phyloP scores from a whole-genome alignment of 306 rosid species.

The Parietaria judaica region DNA sequence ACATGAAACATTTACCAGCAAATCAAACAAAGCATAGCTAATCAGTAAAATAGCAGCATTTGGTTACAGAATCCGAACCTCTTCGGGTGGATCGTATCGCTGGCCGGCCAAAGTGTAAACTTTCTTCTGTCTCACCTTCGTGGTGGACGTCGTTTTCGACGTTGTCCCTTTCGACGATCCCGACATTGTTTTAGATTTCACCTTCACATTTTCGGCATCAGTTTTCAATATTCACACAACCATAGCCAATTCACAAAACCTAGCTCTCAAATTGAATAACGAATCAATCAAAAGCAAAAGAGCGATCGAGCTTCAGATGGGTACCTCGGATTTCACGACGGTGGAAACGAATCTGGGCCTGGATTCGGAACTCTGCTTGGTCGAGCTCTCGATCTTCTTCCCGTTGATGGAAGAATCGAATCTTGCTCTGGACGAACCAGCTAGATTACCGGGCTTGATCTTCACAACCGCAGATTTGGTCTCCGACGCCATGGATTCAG shows the following conservation, averaged over 20 bases:
- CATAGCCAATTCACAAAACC: slow-evolving; percentile 6
- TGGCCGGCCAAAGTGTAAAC: slow-evolving; percentile 78
- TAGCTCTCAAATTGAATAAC: slow-evolving; percentile 5
- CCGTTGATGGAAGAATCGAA: slow-evolving; percentile 34
- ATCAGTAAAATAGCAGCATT: slow-evolving; percentile 11
- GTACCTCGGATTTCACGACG: slow-evolving; percentile 58
- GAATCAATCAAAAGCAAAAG: neutral
- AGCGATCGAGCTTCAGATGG: neutral
- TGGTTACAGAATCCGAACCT: slow-evolving; percentile 38
- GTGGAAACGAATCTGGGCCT: slow-evolving; percentile 44
- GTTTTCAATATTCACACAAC: slow-evolving; percentile 1
- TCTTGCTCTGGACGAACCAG: slow-evolving; percentile 53
- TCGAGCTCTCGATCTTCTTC: slow-evolving; percentile 47
- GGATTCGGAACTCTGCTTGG: slow-evolving; percentile 36
- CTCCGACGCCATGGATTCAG: slow-evolving; percentile 43
- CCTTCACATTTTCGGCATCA: slow-evolving; percentile 43
- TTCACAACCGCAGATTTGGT: slow-evolving; percentile 31
- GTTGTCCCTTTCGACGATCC: slow-evolving; percentile 33
- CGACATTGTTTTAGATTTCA: slow-evolving; percentile 41
- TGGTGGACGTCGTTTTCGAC: slow-evolving; percentile 28
- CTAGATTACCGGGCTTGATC: slow-evolving; percentile 38
- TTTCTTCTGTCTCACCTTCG: slow-evolving; percentile 70
- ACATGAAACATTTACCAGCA: slow-evolving; percentile 7
- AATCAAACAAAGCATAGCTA: slow-evolving; percentile 1
- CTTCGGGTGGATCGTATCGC: slow-evolving; percentile 87